Percentiles rank a stretch among this genome's conserved stretches.
phyloP scores from a whole-genome alignment of 1,284 basidiomycete species.

The Malassezia restricta region DNA sequence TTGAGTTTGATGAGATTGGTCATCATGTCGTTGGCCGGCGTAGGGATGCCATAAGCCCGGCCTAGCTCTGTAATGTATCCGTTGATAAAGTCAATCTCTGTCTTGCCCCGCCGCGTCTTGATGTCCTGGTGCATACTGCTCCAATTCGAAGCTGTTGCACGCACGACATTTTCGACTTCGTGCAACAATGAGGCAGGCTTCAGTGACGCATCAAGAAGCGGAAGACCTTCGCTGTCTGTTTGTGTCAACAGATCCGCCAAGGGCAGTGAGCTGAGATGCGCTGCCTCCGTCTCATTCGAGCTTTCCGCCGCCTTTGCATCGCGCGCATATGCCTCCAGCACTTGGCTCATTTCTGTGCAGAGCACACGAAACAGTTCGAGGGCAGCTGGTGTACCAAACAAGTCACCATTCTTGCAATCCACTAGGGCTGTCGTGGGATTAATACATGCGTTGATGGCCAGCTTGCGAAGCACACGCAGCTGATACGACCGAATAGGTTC shows the following conservation, averaged over 20 bases:
- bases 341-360: conserved; percentile 30
- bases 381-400: conserved; percentile 38
- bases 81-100: conserved; percentile 59
- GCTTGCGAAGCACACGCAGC: conserved; percentile 62
- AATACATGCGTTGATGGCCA: conserved; percentile 72
- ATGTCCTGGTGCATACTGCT: conserved; percentile 37
- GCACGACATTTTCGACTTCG: conserved; percentile 26
- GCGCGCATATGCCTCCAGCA: conserved; percentile 29
- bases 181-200: conserved; percentile 25
- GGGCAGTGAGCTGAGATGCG: conserved; percentile 8
- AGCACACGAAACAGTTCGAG: conserved; percentile 28
- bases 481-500: conserved; percentile 61
- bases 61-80: conserved; percentile 69
- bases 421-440: conserved; percentile 78
- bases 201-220: conserved; percentile 26
- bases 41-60: conserved; percentile 54
- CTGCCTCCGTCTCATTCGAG: conserved; percentile 3
- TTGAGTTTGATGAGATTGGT: conserved; percentile 56
- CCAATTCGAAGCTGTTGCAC: conserved; percentile 30
- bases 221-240: conserved; percentile 18
- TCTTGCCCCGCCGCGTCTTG: conserved; percentile 19
- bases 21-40: conserved; percentile 57
- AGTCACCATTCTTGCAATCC: conserved; percentile 66
- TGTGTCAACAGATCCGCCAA: conserved; percentile 16
- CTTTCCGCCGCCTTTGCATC: conserved; percentile 16